Evolutionary conservation across 345 rosid genomes (phyloP).

Genomic region (Hibiscus tridactylites): DNA sequence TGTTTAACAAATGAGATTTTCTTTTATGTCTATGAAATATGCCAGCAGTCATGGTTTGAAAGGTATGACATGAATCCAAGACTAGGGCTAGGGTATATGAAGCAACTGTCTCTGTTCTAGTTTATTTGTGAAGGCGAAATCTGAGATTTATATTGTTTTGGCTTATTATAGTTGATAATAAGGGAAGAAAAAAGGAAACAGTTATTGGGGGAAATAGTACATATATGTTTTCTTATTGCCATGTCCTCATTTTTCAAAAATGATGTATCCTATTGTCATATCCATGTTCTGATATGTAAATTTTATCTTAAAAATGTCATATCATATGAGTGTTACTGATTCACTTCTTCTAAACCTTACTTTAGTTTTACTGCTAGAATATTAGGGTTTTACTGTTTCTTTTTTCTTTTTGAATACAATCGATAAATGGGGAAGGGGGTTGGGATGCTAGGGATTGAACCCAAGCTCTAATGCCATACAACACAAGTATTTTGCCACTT

Average conservation of each 20-base stretch:
- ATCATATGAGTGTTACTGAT: not conserved
- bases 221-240: not conserved
- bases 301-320: not conserved
- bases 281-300: not conserved
- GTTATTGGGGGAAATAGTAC: not conserved
- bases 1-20: not conserved
- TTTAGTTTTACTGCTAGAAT: not conserved
- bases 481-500: too few species aligned
- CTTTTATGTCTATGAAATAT: not conserved
- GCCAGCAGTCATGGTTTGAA: not conserved
- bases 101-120: not conserved
- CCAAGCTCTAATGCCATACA: not conserved
- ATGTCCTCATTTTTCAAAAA: not conserved
- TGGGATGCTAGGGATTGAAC: not conserved
- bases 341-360: not conserved
- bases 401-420: not conserved
- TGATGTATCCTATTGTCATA: not conserved
- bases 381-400: not conserved
- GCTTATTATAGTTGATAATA: not conserved
- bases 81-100: not conserved
- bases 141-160: not conserved
- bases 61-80: not conserved
- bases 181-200: not conserved
- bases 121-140: not conserved
- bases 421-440: not conserved